These are phyloP conservation scores for Flueggea neowawraea DNA, from an alignment of 441 rosid genomes.

Conservation along the genomic window DNA sequence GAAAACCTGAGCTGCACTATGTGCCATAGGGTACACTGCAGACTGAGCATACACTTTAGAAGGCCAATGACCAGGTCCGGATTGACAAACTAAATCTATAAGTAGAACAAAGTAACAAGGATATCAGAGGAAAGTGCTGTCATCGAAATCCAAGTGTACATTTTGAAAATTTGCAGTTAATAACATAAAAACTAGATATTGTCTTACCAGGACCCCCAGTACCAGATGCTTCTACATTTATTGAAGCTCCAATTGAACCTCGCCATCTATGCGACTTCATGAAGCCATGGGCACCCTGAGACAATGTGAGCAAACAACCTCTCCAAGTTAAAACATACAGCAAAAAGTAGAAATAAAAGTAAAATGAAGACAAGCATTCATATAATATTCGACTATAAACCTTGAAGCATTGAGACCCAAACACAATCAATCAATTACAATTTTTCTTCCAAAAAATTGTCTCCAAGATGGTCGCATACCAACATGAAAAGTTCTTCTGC, in stretches of 20 bases:
- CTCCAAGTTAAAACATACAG: slow-evolving; percentile 2
- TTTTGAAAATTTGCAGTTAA: slow-evolving; percentile 8
- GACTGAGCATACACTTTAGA: slow-evolving; percentile 82
- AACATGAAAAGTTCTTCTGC: slow-evolving; percentile 96
- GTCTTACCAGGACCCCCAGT: slow-evolving; percentile 86
- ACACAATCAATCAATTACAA: not conserved
- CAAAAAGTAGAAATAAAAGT: not conserved
- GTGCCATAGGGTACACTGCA: slow-evolving; percentile 94
- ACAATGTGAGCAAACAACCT: slow-evolving; percentile 21
- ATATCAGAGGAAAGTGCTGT: not conserved
- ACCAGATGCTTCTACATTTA: slow-evolving; percentile 98
- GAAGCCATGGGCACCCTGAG: slow-evolving; percentile 97
- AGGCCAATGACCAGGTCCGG: slow-evolving; percentile 98
- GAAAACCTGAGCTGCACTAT: slow-evolving; percentile 98
- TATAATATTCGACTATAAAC: not conserved
- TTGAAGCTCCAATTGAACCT: slow-evolving; percentile 83
- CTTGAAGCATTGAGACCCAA: not conserved
- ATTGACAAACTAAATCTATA: slow-evolving; percentile 96
- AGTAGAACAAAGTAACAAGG: not conserved
- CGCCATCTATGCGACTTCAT: slow-evolving; percentile 85
- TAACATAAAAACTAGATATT: slow-evolving; percentile 9
- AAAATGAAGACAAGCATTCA: not conserved
- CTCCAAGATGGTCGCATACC: slow-evolving; percentile 35
- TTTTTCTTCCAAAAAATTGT: slow-evolving; percentile 2
- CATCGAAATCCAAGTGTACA: not conserved